Percentiles rank a stretch among this genome's conserved stretches.
Evolutionary conservation across 73 alveolate species (phyloP).

Genomic region (Blepharisma japonicum): DNA sequence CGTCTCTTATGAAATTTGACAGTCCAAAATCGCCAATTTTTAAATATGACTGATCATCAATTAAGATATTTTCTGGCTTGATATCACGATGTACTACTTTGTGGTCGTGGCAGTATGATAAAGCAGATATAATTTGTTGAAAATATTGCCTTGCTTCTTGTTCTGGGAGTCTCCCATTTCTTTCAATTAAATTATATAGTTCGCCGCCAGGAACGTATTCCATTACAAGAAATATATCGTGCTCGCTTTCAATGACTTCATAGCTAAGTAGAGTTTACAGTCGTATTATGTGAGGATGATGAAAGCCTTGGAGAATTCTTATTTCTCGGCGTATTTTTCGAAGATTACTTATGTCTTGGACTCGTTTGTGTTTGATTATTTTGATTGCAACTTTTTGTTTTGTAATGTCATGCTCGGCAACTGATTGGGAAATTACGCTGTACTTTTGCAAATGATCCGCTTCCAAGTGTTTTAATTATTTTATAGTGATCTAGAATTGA

Average conservation of each 20-base stretch:
- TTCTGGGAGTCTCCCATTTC: neutral
- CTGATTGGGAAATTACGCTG: constrained; percentile 51
- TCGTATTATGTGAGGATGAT: constrained; percentile 84
- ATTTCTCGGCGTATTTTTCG: constrained; percentile 80
- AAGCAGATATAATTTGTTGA: constrained; percentile 29
- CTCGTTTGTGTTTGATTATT: constrained; percentile 58
- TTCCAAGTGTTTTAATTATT: constrained; percentile 13
- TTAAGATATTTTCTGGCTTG: constrained; percentile 60
- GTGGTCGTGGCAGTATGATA: constrained; percentile 42
- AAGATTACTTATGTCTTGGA: constrained; percentile 54
- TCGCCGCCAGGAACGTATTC: constrained; percentile 26
- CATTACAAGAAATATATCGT: constrained; percentile 2
- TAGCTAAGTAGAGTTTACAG: too few relatives aligned
- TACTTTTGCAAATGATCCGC: constrained; percentile 80
- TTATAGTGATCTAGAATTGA: neutral
- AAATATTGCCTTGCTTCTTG: constrained; percentile 21
- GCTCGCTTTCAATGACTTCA: neutral
- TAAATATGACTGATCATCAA: constrained; percentile 16
- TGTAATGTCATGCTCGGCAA: constrained; percentile 62
- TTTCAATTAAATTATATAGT: neutral
- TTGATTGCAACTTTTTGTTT: constrained; percentile 74
- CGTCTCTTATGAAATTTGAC: constrained; percentile 65
- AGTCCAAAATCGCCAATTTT: constrained; percentile 68
- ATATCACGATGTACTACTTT: constrained; percentile 53
- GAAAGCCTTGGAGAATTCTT: constrained; percentile 62